Evolutionary conservation across 768 basidiomycete genomes (phyloP).

Genomic region (Cantharellus anzutake): DNA sequence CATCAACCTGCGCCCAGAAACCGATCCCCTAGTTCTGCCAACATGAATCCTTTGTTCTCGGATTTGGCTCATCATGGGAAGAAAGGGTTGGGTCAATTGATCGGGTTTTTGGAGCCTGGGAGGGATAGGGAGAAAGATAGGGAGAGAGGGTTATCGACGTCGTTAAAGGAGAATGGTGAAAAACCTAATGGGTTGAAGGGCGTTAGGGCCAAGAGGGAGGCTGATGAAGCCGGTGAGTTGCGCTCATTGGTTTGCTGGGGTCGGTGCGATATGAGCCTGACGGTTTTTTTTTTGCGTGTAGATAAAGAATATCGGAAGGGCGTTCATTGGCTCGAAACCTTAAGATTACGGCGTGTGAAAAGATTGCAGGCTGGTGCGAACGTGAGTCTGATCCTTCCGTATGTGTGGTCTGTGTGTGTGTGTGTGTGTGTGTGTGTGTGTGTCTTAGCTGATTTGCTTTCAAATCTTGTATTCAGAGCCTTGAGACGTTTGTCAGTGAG

Average conservation of each 20-base stretch:
- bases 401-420: background rate
- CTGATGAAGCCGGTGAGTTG: slow-evolving; percentile 63
- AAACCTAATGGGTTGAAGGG: slow-evolving; percentile 43
- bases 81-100: slow-evolving; percentile 69
- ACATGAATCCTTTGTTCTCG: slow-evolving; percentile 38
- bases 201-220: slow-evolving; percentile 72
- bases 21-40: slow-evolving; percentile 61
- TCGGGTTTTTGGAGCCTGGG: slow-evolving; percentile 45
- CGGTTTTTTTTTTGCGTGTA: slow-evolving; percentile 13
- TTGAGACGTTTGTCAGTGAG: slow-evolving; percentile 65
- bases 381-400: slow-evolving; percentile 22
- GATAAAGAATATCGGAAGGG: slow-evolving; percentile 84
- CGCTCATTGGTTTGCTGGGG: background rate
- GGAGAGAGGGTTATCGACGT: slow-evolving; percentile 10
- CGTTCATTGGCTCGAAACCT: slow-evolving; percentile 83
- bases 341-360: slow-evolving; percentile 64
- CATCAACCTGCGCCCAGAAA: slow-evolving; percentile 24
- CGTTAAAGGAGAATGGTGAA: slow-evolving; percentile 40
- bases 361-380: slow-evolving; percentile 67
- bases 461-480: slow-evolving; percentile 33
- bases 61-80: slow-evolving; percentile 86
- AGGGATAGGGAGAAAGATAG: slow-evolving; percentile 35
- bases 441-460: background rate
- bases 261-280: background rate
- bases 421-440: too few species aligned